Base-by-base conservation (phyloP, 192 early-diverging fungal genomes). In the Haplosporangium gracile region DNA sequence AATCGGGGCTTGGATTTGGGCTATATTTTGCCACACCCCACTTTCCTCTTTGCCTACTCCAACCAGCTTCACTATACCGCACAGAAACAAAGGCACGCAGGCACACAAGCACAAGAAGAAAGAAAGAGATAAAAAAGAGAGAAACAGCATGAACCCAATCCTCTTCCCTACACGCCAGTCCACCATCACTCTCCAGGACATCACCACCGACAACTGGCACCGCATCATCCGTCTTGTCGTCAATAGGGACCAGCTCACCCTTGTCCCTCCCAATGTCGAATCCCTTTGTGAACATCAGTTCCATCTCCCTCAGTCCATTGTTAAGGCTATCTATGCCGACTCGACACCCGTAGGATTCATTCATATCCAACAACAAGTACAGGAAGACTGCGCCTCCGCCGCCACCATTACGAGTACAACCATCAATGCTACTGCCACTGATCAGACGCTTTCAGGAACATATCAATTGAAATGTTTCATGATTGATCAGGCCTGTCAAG, bases 271-370 rank as follows among this genome's bases (percentile, higher is more conserved):
- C 24, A 86, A 80, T 51, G 57, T 86, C 24, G 45, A 86, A 36
- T 80, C 84, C n/a, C 75, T 86, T 2, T 86, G 84, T 40, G 84
- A 86, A 40, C 84, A 86, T 10, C 84, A 86, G 72, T 86, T 81
- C 51, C 24, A 70, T 69, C 26, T 51, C 6, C 79, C 76, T 0
- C 40, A 40, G 0, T 86, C 84, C 13, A 34, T 70, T 39, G 75
- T 86, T 40, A 47, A 72, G 18, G 84, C 84, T 39, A 68, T 86
- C 29, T 76, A 74, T 38, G 84, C 84, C 22, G 79, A 86, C 29
- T n/a, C 53, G 13, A 74, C 45, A 26, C 84, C 84, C n/a, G 72
- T 86, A 11, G 84, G 84, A 0, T 86, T 70, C 51, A 45, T 86
- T 57, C 75, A 76, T 15, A 36, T 86, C 34, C 79, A 86, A 5